phyloP scores from a whole-genome alignment of 805 yeast genomes.

The Wickerhamiella kurtzmanii region DNA sequence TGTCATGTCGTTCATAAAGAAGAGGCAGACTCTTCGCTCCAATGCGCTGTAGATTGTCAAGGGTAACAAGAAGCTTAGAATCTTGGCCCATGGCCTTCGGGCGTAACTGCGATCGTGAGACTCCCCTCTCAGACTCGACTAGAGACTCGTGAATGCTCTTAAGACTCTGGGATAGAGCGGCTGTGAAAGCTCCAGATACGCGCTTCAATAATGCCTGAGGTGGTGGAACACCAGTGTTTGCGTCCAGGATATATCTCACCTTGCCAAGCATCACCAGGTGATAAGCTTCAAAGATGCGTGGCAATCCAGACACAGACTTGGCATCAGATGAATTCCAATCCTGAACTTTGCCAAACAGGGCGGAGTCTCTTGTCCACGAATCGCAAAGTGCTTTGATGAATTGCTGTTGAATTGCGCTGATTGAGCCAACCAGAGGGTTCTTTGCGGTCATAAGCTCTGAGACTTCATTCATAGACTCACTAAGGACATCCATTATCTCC shows the following conservation, averaged over 20 bases:
- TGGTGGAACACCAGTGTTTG: conserved; percentile 11
- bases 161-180: conserved; percentile 11
- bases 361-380: conserved; percentile 40
- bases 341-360: conserved; percentile 28
- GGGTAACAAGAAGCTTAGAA: conserved; percentile 36
- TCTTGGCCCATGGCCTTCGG: conserved; percentile 36
- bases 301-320: conserved; percentile 23
- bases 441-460: conserved; percentile 14
- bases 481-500: conserved; percentile 32
- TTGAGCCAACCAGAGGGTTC: conserved; percentile 6
- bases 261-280: conserved; percentile 21
- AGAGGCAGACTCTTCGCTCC: conserved; percentile 34
- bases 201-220: conserved; percentile 2
- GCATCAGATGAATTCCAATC: conserved; percentile 26
- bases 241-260: conserved; percentile 11
- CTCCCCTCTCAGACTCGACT: conserved; percentile 16
- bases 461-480: conserved; percentile 31
- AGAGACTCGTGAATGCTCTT: conserved; percentile 12
- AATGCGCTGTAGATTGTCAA: conserved; percentile 41
- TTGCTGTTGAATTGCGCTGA: conserved; percentile 28
- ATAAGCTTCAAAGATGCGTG: conserved; percentile 29
- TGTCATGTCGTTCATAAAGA: conserved; percentile 19
- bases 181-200: conserved; percentile 8
- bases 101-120: conserved; percentile 29
- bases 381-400: conserved; percentile 36